Evolutionary conservation across 108 stramenopile genomes (phyloP).

Genomic region (Asterionellopsis glacialis): DNA sequence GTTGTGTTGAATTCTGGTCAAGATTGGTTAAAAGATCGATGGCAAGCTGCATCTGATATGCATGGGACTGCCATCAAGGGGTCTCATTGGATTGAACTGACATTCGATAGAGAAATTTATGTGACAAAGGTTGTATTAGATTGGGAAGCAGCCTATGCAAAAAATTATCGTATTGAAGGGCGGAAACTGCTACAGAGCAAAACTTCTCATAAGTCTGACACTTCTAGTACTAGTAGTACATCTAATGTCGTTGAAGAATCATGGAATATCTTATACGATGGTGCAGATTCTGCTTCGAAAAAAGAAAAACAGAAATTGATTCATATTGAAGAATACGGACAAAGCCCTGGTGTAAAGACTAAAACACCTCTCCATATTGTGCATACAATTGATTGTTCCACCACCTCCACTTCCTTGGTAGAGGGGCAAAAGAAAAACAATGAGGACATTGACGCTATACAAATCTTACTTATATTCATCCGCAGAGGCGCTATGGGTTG

Average conservation of each 20-base stretch:
- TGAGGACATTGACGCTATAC: background rate
- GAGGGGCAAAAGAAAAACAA: background rate
- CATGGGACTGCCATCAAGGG: conserved; percentile 67
- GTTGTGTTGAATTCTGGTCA: conserved; percentile 58
- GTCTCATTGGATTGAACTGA: conserved; percentile 59
- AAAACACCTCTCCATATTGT: conserved; percentile 47
- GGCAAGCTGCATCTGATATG: conserved; percentile 85
- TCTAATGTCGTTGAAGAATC: background rate
- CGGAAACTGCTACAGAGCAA: conserved; percentile 7
- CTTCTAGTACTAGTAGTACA: no score
- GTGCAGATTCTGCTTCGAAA: background rate
- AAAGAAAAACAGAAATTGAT: conserved; percentile 6
- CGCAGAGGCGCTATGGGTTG: conserved; percentile 48
- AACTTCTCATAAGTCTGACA: background rate
- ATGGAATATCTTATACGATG: conserved; percentile 15
- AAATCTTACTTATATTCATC: conserved; percentile 50
- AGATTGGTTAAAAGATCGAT: conserved; percentile 79
- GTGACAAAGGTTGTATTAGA: conserved; percentile 56
- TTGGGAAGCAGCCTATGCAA: conserved; percentile 74
- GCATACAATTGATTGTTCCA: conserved; percentile 35
- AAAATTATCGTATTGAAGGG: conserved; percentile 55
- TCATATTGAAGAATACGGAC: conserved; percentile 26
- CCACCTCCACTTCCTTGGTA: conserved; percentile 1
- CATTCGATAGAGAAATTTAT: conserved; percentile 29
- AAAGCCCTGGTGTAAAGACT: conserved; percentile 42